Evolutionary conservation across 352 stramenopile species (phyloP).

Genomic region (Pythium sukuiense): DNA sequence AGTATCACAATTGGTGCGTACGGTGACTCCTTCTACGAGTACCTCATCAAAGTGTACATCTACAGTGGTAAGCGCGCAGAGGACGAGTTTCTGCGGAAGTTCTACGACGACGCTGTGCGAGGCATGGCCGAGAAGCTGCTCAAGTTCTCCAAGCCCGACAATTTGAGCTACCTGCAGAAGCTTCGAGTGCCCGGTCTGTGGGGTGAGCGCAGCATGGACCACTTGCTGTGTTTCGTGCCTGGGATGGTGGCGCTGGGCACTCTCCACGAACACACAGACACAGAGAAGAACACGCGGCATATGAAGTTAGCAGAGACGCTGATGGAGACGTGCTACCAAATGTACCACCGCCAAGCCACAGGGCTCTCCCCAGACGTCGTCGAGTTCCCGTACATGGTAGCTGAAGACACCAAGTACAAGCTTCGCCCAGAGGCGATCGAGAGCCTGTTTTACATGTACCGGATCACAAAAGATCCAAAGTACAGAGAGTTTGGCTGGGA

Average conservation of each 20-base stretch:
- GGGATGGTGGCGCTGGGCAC: constrained; percentile 94
- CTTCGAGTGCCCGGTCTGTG: constrained; percentile 51
- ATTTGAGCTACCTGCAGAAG: constrained; percentile 75
- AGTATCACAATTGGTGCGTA: constrained; percentile 93
- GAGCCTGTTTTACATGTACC: constrained; percentile 95
- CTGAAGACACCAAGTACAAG: constrained; percentile 86
- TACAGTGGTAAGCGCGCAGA: constrained; percentile 87
- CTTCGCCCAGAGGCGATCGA: constrained; percentile 96
- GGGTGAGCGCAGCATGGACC: constrained; percentile 89
- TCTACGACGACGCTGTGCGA: constrained; percentile 94
- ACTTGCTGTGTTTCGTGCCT: constrained; percentile 96
- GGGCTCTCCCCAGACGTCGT: constrained; percentile 94
- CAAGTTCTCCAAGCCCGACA: constrained; percentile 50
- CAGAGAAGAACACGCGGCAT: constrained; percentile 76
- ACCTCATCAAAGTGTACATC: constrained; percentile 98
- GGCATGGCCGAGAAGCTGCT: constrained; percentile 93
- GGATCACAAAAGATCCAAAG: constrained; percentile 92
- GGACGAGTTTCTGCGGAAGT: constrained; percentile 67
- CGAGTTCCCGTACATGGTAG: constrained; percentile 73
- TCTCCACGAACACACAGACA: constrained; percentile 53
- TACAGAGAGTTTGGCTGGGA: constrained; percentile 96
- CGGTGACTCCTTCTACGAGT: constrained; percentile 98
- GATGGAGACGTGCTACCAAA: constrained; percentile 93
- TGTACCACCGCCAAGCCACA: constrained; percentile 92
- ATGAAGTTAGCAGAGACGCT: constrained; percentile 88